These are phyloP conservation scores for Dictyophora rubrovolvata DNA, from an alignment of 768 basidiomycete species.

Conservation along the genomic window DNA sequence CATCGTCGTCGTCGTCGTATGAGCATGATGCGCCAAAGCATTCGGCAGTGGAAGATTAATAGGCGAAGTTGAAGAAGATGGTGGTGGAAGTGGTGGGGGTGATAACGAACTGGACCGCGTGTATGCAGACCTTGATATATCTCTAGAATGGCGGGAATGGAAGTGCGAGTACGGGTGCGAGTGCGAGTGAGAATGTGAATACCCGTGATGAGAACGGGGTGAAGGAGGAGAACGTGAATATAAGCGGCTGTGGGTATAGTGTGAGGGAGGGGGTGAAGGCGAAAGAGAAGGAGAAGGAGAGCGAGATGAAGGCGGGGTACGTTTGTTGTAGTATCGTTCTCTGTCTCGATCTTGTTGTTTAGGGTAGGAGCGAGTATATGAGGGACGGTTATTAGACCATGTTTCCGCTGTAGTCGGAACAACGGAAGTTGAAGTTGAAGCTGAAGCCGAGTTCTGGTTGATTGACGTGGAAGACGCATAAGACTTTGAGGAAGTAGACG, in stretches of 20 bases:
- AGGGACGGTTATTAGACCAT: no score
- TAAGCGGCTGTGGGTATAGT: no score
- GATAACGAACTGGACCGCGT: neutral
- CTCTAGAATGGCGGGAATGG: constrained; percentile 8
- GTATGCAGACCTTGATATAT: neutral
- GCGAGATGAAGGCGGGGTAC: neutral
- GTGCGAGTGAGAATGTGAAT: constrained; percentile 20
- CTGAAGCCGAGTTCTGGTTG: constrained; percentile 6
- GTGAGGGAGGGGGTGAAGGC: constrained; percentile 37
- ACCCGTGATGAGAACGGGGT: constrained; percentile 27
- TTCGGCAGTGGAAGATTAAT: constrained; percentile 14
- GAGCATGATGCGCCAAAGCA: constrained; percentile 28
- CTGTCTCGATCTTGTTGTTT: no score
- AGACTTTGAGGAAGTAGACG: constrained; percentile 10
- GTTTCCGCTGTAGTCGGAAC: no score
- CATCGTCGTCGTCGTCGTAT: constrained; percentile 42
- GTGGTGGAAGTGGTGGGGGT: neutral
- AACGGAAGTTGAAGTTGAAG: no score
- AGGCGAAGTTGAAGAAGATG: neutral
- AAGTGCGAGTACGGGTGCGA: constrained; percentile 24
- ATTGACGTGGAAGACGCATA: no score
- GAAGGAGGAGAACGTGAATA: constrained; percentile 24
- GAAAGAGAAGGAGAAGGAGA: constrained; percentile 13
- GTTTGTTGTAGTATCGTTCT: neutral
- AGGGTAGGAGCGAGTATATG: no score